Percentiles rank a stretch among this genome's conserved stretches.
Conservation (phyloP, 441 rosid genomes). For the Populus trichocarpa region DNA sequence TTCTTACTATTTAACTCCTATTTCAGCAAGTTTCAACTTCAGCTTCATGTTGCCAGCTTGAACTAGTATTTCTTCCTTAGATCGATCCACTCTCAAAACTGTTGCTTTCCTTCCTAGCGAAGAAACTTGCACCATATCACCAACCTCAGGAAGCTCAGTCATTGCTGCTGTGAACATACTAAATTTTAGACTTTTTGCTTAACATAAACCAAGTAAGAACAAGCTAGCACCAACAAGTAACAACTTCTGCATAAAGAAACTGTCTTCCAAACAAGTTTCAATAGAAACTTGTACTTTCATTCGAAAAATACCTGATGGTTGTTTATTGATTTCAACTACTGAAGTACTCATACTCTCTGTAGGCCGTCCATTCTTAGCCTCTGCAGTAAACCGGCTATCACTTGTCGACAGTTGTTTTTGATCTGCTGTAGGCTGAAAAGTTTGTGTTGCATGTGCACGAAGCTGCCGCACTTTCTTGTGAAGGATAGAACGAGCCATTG, state of each 20-base stretch:
- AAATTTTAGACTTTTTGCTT: background rate
- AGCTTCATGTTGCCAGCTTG: slow-evolving; percentile 85
- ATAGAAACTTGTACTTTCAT: background rate
- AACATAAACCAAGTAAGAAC: background rate
- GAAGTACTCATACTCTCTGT: slow-evolving; percentile 16
- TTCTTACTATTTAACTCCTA: slow-evolving; percentile 35
- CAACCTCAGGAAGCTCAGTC: slow-evolving; percentile 54
- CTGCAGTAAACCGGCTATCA: slow-evolving; percentile 17
- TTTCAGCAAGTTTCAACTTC: slow-evolving; percentile 58
- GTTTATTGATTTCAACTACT: slow-evolving; percentile 27
- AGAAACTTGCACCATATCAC: slow-evolving; percentile 56
- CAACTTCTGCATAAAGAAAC: background rate
- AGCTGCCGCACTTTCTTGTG: slow-evolving; percentile 63
- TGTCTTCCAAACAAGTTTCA: background rate
- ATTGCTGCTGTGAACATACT: slow-evolving; percentile 28
- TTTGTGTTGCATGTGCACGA: slow-evolving; percentile 41
- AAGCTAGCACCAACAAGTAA: background rate
- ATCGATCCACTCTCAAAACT: slow-evolving; percentile 63
- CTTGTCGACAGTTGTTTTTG: slow-evolving; percentile 26
- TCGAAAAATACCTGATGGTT: slow-evolving; percentile 21
- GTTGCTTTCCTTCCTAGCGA: slow-evolving; percentile 62
- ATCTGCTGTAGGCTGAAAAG: slow-evolving; percentile 30
- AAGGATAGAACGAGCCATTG: slow-evolving; percentile 54
- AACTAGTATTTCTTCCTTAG: slow-evolving; percentile 67
- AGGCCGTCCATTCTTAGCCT: slow-evolving; percentile 21